Percentiles rank a stretch among this genome's conserved stretches.
These are phyloP conservation scores for Salix viminalis DNA, from an alignment of 345 rosid species.

Conservation along the genomic window DNA sequence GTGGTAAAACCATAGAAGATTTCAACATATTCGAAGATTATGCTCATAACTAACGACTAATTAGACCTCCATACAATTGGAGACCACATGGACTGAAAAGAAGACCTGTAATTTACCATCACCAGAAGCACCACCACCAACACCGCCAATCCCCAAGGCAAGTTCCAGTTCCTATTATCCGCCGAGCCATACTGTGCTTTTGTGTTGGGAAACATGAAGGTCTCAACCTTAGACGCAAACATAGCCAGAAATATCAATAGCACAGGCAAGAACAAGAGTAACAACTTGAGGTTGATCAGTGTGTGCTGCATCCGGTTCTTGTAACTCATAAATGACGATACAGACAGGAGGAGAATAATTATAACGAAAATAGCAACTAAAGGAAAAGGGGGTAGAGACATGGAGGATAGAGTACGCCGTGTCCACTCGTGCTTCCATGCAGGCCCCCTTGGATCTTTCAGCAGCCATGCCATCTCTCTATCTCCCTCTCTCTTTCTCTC, in stretches of 20 bases:
- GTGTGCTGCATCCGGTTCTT: constrained; percentile 44
- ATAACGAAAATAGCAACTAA: constrained; percentile 49
- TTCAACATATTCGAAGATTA: not conserved
- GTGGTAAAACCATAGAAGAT: not conserved
- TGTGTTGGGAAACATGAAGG: constrained; percentile 24
- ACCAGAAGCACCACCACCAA: constrained; percentile 49
- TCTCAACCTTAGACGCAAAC: constrained; percentile 26
- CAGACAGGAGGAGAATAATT: constrained; percentile 40
- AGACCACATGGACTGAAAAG: constrained; percentile 58
- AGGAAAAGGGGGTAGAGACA: constrained; percentile 62
- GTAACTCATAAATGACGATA: constrained; percentile 51
- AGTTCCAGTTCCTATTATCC: constrained; percentile 21
- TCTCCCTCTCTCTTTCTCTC: constrained; percentile 17
- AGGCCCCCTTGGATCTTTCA: constrained; percentile 55
- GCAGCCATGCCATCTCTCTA: constrained; percentile 51
- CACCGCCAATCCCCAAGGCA: constrained; percentile 58
- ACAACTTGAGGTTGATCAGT: constrained; percentile 44
- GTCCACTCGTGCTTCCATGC: constrained; percentile 69
- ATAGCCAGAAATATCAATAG: constrained; percentile 41
- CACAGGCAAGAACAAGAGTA: constrained; percentile 55
- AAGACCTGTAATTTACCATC: constrained; percentile 60
- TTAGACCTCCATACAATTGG: constrained; percentile 35
- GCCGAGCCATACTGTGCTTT: constrained; percentile 23
- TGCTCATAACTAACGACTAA: not conserved
- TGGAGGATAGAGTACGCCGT: constrained; percentile 41